A percentile compares a stretch with the other conserved stretches of the same genome.
These are phyloP conservation scores for Neonothopanus nambi DNA, from an alignment of 1,284 basidiomycete genomes.

Conservation along the genomic window DNA sequence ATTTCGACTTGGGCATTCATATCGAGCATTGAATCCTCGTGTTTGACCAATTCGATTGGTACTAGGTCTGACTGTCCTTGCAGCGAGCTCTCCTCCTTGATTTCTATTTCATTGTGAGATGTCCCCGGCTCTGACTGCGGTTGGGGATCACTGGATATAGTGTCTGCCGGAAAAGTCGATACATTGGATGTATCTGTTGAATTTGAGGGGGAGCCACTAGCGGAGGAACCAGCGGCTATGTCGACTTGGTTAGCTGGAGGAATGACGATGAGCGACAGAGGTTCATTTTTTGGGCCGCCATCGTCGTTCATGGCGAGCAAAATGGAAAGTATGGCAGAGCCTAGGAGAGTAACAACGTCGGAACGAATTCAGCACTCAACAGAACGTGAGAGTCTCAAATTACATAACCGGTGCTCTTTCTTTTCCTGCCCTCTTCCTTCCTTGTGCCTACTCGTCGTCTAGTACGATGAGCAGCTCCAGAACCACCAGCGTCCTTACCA, in stretches of 20 bases:
- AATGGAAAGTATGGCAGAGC: slow-evolving; percentile 22
- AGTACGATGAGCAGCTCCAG: slow-evolving; percentile 41
- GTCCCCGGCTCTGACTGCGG: neutral
- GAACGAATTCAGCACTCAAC: too few relatives aligned
- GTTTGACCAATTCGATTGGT: slow-evolving; percentile 6
- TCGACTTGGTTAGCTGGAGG: slow-evolving; percentile 12
- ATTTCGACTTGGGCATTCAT: slow-evolving; percentile 29
- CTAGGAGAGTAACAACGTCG: too few relatives aligned
- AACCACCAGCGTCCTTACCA: slow-evolving; percentile 50
- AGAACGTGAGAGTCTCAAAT: slow-evolving; percentile 20
- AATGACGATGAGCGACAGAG: slow-evolving; percentile 30
- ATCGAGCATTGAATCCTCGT: slow-evolving; percentile 12
- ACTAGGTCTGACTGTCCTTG: slow-evolving; percentile 4
- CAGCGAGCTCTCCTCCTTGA: neutral
- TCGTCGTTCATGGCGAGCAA: slow-evolving; percentile 37
- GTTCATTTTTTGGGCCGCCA: slow-evolving; percentile 29
- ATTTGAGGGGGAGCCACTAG: neutral
- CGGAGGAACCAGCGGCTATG: slow-evolving; percentile 1
- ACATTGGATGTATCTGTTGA: slow-evolving; percentile 4
- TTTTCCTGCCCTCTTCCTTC: slow-evolving; percentile 23
- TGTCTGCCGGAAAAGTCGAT: neutral
- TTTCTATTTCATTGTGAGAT: neutral
- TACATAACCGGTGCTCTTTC: slow-evolving; percentile 15
- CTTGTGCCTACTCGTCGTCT: slow-evolving; percentile 10
- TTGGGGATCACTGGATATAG: neutral